Evolutionary conservation across 2,329 filamentous ascomycete genomes (phyloP), one percentile per base, ranked within the genome.

Genomic region (Neofusicoccum kwambonambiense): DNA sequence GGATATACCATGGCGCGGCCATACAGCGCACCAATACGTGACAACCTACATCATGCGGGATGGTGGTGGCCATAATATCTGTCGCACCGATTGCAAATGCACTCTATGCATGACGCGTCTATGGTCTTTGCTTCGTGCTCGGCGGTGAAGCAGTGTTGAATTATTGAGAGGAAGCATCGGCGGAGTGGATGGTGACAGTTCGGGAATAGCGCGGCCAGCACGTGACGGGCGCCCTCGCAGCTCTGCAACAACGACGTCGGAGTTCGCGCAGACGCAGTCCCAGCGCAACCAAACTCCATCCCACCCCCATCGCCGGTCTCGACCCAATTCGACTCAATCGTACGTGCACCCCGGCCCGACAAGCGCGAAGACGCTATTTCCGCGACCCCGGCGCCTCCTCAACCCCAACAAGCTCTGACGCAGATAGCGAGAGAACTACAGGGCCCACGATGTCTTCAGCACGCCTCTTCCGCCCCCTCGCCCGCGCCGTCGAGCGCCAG

Each of bases 401-500:
- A 9, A 12, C 39, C 37, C 13, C 22, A 34, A 75, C 73, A 67
- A 68, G 61, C 67, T 69, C 65, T 66, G 15, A 62, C 41, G 19
- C 58, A 50, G 17, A 3, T 42, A 22, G 34, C 27, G 41, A 58
- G 47, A 13, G 47, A 45, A 44, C 19, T 31, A 62, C 61, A 51
- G 45, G 45, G 45, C 67, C 65, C 74, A 75, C 51, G 69, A 78
- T 78, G 76, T 78, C 77, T 74, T 72, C 76, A 71, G 60, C 73
- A 63, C 76, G 77, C 66, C 71, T 79, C 71, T 69, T 78, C 72
- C 77, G 77, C 69, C 77, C 77, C 66, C 71, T 78, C 69, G 72
- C 75, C 62, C 75, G 77, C 74, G 68, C 68, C 42, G 69, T 76
- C 66, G 72, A 76, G 72, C 76, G 76, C 74, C 75, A 75, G 70